Conservation (phyloP, 1,139 yeast species). For the Blastobotrys buckinghamii region DNA sequence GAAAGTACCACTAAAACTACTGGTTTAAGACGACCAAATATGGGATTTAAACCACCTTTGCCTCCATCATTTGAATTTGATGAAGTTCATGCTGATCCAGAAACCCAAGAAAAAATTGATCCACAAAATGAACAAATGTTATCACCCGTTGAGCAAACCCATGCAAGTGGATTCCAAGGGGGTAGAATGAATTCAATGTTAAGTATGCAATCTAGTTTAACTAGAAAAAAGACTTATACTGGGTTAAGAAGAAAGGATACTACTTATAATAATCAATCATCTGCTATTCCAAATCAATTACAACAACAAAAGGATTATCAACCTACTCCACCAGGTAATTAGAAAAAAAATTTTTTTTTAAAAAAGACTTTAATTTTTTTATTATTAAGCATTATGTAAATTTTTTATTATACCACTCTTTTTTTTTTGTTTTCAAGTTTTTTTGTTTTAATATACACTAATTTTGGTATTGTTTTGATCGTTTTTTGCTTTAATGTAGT, state of each 20-base stretch:
- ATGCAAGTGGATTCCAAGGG: background rate
- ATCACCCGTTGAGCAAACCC: background rate
- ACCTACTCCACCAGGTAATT: background rate
- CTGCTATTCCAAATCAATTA: too few relatives aligned
- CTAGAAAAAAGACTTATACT: slow-evolving; percentile 5
- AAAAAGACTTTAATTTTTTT: too few relatives aligned
- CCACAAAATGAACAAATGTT: background rate
- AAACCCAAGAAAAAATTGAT: background rate
- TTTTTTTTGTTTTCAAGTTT: background rate
- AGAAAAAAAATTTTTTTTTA: background rate
- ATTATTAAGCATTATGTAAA: too few relatives aligned
- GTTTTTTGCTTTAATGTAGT: too few relatives aligned
- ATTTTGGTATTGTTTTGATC: too few relatives aligned
- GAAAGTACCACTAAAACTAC: background rate
- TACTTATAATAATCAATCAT: too few relatives aligned
- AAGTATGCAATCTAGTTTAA: slow-evolving; percentile 3
- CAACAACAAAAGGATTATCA: background rate
- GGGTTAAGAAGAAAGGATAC: slow-evolving; percentile 6
- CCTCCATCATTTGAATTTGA: slow-evolving; percentile 6
- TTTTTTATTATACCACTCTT: too few relatives aligned
- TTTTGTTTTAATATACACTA: too few relatives aligned
- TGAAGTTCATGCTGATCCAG: background rate
- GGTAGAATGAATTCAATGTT: slow-evolving; percentile 8
- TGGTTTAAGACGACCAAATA: background rate
- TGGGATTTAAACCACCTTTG: slow-evolving; percentile 1